phyloP scores from a whole-genome alignment of 208 protist species.

The Borovskyia barvae region DNA sequence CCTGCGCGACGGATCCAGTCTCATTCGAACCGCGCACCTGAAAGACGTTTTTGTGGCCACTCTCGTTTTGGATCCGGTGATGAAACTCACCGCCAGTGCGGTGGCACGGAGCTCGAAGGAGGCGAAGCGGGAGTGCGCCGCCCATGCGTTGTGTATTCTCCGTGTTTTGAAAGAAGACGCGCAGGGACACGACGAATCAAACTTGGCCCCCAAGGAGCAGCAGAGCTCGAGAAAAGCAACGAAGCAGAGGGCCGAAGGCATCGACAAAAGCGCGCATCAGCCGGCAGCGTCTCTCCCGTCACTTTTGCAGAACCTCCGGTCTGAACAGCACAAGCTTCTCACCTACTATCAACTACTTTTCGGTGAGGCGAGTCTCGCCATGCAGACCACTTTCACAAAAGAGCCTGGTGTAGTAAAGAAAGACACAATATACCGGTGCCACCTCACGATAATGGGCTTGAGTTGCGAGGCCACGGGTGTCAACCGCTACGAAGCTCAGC shows the following conservation, averaged over 20 bases:
- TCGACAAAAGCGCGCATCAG: neutral
- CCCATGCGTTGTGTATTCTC: constrained; percentile 59
- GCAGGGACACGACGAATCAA: neutral
- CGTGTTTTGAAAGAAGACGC: constrained; percentile 21
- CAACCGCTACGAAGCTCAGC: constrained; percentile 78
- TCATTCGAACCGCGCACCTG: constrained; percentile 28
- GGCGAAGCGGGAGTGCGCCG: constrained; percentile 61
- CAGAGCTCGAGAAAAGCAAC: neutral
- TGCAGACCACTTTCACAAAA: constrained; percentile 28
- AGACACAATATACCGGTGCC: constrained; percentile 34
- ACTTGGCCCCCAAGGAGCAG: neutral
- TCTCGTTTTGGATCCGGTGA: constrained; percentile 36
- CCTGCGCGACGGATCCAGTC: constrained; percentile 28
- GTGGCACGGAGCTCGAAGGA: constrained; percentile 39
- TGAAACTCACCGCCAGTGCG: constrained; percentile 43
- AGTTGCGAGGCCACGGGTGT: constrained; percentile 52
- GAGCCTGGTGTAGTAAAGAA: constrained; percentile 3
- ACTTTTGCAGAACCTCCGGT: constrained; percentile 37
- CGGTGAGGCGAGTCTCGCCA: constrained; percentile 8
- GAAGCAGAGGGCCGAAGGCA: neutral
- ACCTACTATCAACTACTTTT: constrained; percentile 47
- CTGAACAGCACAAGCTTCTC: constrained; percentile 40
- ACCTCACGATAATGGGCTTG: constrained; percentile 39
- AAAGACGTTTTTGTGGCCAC: constrained; percentile 45
- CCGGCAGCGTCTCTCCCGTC: constrained; percentile 25